These are phyloP conservation scores for Alternaria ventricosa DNA, from an alignment of 2,329 filamentous ascomycete genomes.

Conservation along the genomic window DNA sequence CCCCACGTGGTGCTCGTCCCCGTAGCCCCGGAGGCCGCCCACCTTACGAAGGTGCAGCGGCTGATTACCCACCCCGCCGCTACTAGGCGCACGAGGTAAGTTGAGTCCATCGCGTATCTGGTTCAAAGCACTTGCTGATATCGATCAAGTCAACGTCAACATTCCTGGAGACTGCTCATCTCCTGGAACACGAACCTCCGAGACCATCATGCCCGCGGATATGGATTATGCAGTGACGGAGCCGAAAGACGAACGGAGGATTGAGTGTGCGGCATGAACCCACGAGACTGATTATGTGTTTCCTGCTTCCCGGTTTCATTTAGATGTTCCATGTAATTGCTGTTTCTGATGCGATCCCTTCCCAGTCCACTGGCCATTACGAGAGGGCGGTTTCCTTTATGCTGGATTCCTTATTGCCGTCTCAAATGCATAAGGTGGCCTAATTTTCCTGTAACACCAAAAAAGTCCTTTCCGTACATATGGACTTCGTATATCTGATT, in stretches of 20 bases:
- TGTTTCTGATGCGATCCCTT: background rate
- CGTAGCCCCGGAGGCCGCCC: conserved; percentile 67
- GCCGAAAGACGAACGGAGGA: conserved; percentile 5
- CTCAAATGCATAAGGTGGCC: background rate
- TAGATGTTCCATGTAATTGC: conserved; percentile 6
- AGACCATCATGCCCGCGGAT: conserved; percentile 1
- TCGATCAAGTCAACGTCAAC: conserved; percentile 1
- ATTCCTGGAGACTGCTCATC: background rate
- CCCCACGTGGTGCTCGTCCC: conserved; percentile 46
- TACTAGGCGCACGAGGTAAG: conserved; percentile 35
- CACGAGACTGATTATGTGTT: conserved; percentile 10
- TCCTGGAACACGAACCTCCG: background rate
- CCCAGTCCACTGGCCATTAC: background rate
- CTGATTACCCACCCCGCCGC: conserved; percentile 54
- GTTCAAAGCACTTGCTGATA: conserved; percentile 3
- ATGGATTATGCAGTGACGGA: conserved; percentile 12
- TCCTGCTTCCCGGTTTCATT: background rate
- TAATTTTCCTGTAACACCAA: conserved; percentile 3
- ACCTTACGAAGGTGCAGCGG: conserved; percentile 53
- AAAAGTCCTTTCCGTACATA: background rate
- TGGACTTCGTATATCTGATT: conserved; percentile 2
- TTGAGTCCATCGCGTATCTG: background rate
- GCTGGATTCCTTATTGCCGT: background rate
- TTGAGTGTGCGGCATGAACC: conserved; percentile 7
- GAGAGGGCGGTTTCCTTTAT: background rate